phyloP scores from a whole-genome alignment of 441 rosid genomes.

The Capsella rubella region DNA sequence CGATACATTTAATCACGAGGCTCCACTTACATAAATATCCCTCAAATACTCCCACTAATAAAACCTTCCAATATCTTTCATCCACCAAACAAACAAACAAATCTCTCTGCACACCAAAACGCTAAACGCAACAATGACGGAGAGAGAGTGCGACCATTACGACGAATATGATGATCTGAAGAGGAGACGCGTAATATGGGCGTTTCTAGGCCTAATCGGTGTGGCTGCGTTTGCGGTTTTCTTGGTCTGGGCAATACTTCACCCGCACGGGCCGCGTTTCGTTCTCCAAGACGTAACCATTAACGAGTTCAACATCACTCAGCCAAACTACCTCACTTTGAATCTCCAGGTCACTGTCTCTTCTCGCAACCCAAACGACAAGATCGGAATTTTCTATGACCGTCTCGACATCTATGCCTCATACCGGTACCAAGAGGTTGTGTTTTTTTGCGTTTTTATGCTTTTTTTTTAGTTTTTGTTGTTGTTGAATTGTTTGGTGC shows the following conservation, averaged over 20 bases:
- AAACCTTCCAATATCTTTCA: constrained; percentile 14
- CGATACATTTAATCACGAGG: constrained; percentile 23
- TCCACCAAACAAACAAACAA: constrained; percentile 14
- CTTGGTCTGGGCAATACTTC: constrained; percentile 67
- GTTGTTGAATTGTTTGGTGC: neutral
- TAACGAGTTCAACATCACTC: constrained; percentile 55
- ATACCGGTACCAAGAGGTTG: constrained; percentile 75
- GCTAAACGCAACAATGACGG: constrained; percentile 46
- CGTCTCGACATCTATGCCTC: constrained; percentile 60
- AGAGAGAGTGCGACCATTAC: constrained; percentile 50
- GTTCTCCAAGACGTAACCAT: constrained; percentile 67
- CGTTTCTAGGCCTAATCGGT: constrained; percentile 29
- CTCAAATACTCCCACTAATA: constrained; percentile 5
- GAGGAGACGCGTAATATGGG: constrained; percentile 38
- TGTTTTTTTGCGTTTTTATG: constrained; percentile 36
- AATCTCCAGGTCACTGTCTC: constrained; percentile 67
- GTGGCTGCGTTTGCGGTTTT: constrained; percentile 51
- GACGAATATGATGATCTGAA: constrained; percentile 22
- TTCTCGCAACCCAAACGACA: constrained; percentile 64
- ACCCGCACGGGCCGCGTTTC: constrained; percentile 67
- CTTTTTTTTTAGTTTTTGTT: neutral
- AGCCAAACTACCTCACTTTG: constrained; percentile 50
- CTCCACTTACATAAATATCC: constrained; percentile 18
- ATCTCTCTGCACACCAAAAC: constrained; percentile 8
- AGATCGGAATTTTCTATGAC: constrained; percentile 72